Evolutionary conservation across 1,284 basidiomycete species (phyloP), one percentile per base, ranked within the genome.

Genomic region (Rhizoctonia solani): DNA sequence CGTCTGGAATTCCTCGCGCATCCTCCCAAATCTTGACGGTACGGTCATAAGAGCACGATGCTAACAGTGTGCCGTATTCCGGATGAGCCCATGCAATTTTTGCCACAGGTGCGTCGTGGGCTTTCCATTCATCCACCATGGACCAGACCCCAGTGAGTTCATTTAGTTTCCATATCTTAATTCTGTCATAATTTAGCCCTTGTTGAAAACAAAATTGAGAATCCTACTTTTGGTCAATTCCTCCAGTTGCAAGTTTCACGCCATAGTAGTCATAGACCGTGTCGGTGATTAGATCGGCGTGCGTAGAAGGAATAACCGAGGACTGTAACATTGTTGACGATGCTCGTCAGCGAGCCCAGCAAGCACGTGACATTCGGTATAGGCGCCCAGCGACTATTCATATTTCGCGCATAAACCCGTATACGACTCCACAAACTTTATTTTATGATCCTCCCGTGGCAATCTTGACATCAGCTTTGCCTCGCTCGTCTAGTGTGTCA

Each of bases 11-110:
- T 5, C 73, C 70, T 13, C 77, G 76, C 82, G 27, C 75, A 76
- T 92, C 89, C 75, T 95, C 92, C 93, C 93, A 96, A 19, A 96
- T 84, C 76, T 94, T 90, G 66, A 93, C 89, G 0, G 90, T 91
- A 16, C 93, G 85, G 77, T 97, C 94, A 73, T 93, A 93, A 0
- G 90, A 93, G 4, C 86, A 85, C 0, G 90, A 92, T 0, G 92
- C 92, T 65, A 96, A 80, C 65, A 96, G 83, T 1, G 86, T 85
- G 9, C 93, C 93, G 71, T 93, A 93, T 75, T 94, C 87, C 4
- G 94, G 93, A 74, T 95, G 92, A 1, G 92, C 91, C 88, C 93
- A 96, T 65, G 84, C 85, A n/a, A 95, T 73, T 75, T 85, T 87
- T 6, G 92, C 85, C 42, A 95, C 81, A 0, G 93, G 86, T 9